phyloP scores from a whole-genome alignment of 2,329 filamentous ascomycete genomes.

The Blumeriella jaapii region DNA sequence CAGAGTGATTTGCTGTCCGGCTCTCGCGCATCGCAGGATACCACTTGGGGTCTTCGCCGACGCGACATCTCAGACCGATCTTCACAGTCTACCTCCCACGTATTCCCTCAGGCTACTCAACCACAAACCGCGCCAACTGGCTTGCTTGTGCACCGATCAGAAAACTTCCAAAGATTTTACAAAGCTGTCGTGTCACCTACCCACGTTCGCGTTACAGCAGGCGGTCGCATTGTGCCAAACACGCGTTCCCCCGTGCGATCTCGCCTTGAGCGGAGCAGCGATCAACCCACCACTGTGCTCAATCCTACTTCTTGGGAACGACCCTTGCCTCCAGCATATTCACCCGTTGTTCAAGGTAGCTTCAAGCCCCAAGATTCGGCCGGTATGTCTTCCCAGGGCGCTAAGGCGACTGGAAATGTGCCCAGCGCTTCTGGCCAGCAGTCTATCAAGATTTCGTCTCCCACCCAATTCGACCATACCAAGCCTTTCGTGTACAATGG shows the following conservation, averaged over 20 bases:
- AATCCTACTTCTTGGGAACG: slow-evolving; percentile 6
- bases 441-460: slow-evolving; percentile 26
- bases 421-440: slow-evolving; percentile 12
- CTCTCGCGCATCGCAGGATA: slow-evolving; percentile 8
- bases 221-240: slow-evolving; percentile 56
- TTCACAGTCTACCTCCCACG: no score
- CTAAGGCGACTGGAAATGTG: slow-evolving; percentile 3
- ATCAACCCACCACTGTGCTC: slow-evolving; percentile 4
- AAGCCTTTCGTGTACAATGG: slow-evolving; percentile 27
- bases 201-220: slow-evolving; percentile 55
- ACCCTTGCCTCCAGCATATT: slow-evolving; percentile 7
- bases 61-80: slow-evolving; percentile 23
- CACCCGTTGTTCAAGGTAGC: slow-evolving; percentile 10
- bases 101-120: no score
- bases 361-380: slow-evolving; percentile 13
- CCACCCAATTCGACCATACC: slow-evolving; percentile 26
- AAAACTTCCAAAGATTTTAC: slow-evolving; percentile 58
- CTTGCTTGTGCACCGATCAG: slow-evolving; percentile 42
- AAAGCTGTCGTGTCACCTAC: slow-evolving; percentile 57
- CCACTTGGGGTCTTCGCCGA: slow-evolving; percentile 24
- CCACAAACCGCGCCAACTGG: slow-evolving; percentile 43
- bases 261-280: slow-evolving; percentile 21
- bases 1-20: slow-evolving; percentile 11
- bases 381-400: neutral
- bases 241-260: slow-evolving; percentile 32